These are phyloP conservation scores for Nepenthes alata DNA, from an alignment of 179 eudicot genomes.

Conservation along the genomic window DNA sequence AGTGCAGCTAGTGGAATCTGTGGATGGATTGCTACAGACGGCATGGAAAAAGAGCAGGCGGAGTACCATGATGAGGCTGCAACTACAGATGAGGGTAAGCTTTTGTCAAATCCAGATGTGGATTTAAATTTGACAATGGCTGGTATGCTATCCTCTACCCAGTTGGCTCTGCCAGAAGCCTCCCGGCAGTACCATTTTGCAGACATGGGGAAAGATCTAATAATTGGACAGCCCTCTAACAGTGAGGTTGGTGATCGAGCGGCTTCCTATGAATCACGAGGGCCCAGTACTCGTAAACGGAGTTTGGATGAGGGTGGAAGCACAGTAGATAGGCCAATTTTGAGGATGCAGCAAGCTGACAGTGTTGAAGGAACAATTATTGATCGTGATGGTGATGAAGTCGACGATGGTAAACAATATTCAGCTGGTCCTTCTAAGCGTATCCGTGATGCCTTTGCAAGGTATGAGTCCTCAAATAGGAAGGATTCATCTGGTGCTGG, in stretches of 20 bases:
- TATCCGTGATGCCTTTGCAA: slow-evolving; percentile 44
- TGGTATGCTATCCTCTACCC: slow-evolving; percentile 59
- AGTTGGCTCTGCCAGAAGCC: slow-evolving; percentile 30
- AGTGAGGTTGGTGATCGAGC: slow-evolving; percentile 98
- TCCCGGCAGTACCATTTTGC: slow-evolving; percentile 49
- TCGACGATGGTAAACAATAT: slow-evolving; percentile 66
- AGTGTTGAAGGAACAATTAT: slow-evolving; percentile 93
- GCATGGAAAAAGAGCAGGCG: slow-evolving; percentile 56
- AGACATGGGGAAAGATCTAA: slow-evolving; percentile 64
- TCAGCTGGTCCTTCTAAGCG: slow-evolving; percentile 94
- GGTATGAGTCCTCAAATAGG: slow-evolving; percentile 43
- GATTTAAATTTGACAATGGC: slow-evolving; percentile 81
- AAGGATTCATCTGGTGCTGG: slow-evolving; percentile 85
- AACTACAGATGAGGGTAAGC: slow-evolving; percentile 63
- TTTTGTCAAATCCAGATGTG: slow-evolving; percentile 45
- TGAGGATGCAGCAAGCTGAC: slow-evolving; percentile 67
- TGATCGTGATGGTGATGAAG: slow-evolving; percentile 98
- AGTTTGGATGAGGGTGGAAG: slow-evolving; percentile 95
- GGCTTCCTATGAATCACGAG: slow-evolving; percentile 94
- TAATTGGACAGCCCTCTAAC: slow-evolving; percentile 87
- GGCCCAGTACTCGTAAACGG: slow-evolving; percentile 85
- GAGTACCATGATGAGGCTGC: slow-evolving; percentile 91
- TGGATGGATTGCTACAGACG: slow-evolving; percentile 84
- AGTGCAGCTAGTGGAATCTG: slow-evolving; percentile 97
- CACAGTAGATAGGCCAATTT: slow-evolving; percentile 76